phyloP scores from a whole-genome alignment of 2,329 filamentous ascomycete genomes.

The Diaporthe caulivora region DNA sequence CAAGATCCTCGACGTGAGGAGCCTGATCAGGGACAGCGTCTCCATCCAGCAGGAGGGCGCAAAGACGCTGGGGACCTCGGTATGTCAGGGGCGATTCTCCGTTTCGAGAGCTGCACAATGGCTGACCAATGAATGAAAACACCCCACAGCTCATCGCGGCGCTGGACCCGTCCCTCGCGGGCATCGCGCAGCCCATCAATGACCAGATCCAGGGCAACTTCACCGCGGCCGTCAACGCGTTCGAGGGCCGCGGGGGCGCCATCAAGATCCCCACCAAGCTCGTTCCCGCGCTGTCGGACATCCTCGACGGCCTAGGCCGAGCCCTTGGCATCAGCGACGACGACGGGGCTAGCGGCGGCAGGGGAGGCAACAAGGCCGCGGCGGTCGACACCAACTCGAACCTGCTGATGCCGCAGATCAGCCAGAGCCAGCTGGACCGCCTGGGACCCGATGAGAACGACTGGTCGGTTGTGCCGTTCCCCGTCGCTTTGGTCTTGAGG shows the following conservation, averaged over 20 bases:
- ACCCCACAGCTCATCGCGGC: constrained; percentile 26
- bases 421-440: constrained; percentile 8
- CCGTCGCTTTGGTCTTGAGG: constrained; percentile 2
- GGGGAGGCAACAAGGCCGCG: background rate
- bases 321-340: background rate
- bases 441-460: constrained; percentile 33
- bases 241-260: constrained; percentile 18
- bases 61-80: constrained; percentile 3
- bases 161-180: constrained; percentile 18
- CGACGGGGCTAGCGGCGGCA: too few species aligned
- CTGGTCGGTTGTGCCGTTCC: background rate
- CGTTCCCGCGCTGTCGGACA: background rate
- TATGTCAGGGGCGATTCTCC: background rate
- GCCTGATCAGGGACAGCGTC: constrained; percentile 25
- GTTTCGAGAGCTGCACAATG: background rate
- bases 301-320: background rate
- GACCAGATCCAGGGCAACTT: constrained; percentile 36
- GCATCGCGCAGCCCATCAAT: constrained; percentile 32
- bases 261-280: constrained; percentile 32
- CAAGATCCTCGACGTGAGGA: constrained; percentile 30
- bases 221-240: constrained; percentile 27
- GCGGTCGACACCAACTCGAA: constrained; percentile 22
- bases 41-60: constrained; percentile 24
- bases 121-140: background rate
- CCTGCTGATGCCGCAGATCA: constrained; percentile 7